phyloP scores from a whole-genome alignment of 345 rosid species.

The Turritis glabra region DNA sequence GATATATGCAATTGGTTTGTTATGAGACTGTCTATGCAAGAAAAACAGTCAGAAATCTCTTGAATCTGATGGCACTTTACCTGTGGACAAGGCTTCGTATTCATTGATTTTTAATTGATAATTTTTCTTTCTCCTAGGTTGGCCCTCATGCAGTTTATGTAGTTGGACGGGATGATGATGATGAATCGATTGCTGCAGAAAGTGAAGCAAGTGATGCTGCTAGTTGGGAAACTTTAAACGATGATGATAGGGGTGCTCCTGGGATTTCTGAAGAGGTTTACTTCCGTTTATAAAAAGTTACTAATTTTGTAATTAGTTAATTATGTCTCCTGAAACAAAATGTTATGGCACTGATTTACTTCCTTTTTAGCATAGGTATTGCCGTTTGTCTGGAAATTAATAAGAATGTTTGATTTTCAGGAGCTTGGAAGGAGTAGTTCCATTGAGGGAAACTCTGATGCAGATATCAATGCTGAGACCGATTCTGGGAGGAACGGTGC shows the following conservation, averaged over 20 bases:
- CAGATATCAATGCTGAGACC: constrained; percentile 43
- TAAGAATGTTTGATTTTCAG: constrained; percentile 45
- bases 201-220: constrained; percentile 92
- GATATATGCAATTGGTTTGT: constrained; percentile 8
- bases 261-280: constrained; percentile 77
- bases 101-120: constrained; percentile 24
- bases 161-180: constrained; percentile 93
- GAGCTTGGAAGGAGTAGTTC: constrained; percentile 47
- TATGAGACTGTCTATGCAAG: constrained; percentile 9
- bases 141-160: constrained; percentile 98
- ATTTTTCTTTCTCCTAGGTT: constrained; percentile 55
- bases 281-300: constrained; percentile 23
- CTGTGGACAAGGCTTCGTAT: constrained; percentile 20
- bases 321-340: constrained; percentile 9
- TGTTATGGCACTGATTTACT: not conserved
- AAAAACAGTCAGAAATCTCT: constrained; percentile 1
- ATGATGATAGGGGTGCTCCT: constrained; percentile 61
- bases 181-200: constrained; percentile 76
- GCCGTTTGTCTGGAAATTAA: constrained; percentile 11
- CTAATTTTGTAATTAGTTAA: not conserved
- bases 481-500: constrained; percentile 69
- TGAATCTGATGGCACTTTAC: not conserved
- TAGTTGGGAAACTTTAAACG: constrained; percentile 96
- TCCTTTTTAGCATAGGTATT: constrained; percentile 1
- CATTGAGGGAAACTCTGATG: constrained; percentile 44